Percentiles rank a stretch among this genome's conserved stretches.
Conservation (phyloP, 2,329 filamentous ascomycete species). For the Pyrenophora graminea region DNA sequence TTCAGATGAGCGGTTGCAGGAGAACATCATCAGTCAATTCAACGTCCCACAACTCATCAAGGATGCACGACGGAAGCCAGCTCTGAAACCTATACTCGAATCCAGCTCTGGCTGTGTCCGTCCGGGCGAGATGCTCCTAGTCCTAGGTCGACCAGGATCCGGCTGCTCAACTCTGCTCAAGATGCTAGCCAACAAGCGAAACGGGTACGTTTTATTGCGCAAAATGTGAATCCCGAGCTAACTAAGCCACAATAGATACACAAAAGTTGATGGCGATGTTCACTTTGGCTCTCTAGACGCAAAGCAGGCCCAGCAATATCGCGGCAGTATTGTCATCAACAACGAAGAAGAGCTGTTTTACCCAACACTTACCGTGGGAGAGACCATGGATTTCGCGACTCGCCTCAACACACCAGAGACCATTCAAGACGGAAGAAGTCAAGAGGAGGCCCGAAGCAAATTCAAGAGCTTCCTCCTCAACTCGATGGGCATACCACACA, state of each 20-base stretch:
- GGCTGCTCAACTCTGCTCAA: conserved; percentile 67
- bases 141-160: conserved; percentile 65
- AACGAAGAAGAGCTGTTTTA: conserved; percentile 60
- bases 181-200: conserved; percentile 55
- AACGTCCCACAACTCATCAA: conserved; percentile 45
- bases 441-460: conserved; percentile 54
- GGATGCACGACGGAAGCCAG: conserved; percentile 52
- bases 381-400: conserved; percentile 61
- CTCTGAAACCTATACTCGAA: conserved; percentile 63
- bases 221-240: conserved; percentile 32
- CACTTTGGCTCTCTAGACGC: conserved; percentile 59
- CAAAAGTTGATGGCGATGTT: conserved; percentile 70
- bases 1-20: conserved; percentile 68
- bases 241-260: background rate
- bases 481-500: conserved; percentile 53
- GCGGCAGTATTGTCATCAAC: conserved; percentile 74
- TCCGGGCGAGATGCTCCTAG: conserved; percentile 73
- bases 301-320: conserved; percentile 76
- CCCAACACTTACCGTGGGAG: conserved; percentile 55
- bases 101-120: conserved; percentile 68
- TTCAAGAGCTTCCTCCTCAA: conserved; percentile 60
- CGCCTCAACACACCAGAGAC: conserved; percentile 63
- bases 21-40: conserved; percentile 57
- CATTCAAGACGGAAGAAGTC: conserved; percentile 53
- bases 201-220: conserved; percentile 56